Conservation (phyloP, 2,329 filamentous ascomycete genomes). For the Penicillium brevicompactum region DNA sequence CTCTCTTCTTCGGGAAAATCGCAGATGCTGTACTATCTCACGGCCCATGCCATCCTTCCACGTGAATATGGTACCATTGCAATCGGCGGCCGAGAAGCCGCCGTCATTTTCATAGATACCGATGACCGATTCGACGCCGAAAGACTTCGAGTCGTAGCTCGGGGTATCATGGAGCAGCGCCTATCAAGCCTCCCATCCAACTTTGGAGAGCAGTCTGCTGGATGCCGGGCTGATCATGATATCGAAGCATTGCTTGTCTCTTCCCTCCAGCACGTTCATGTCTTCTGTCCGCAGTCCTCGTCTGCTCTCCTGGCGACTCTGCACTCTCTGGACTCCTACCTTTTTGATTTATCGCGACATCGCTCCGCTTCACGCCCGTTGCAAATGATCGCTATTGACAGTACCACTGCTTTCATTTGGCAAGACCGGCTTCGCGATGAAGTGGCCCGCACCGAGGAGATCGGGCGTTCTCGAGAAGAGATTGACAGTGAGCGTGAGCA, state of each 20-base stretch:
- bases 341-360: slow-evolving; percentile 50
- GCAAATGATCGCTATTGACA: slow-evolving; percentile 57
- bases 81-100: slow-evolving; percentile 49
- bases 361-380: slow-evolving; percentile 50
- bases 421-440: slow-evolving; percentile 51
- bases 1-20: slow-evolving; percentile 59
- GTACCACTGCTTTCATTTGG: slow-evolving; percentile 59
- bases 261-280: slow-evolving; percentile 58
- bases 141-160: slow-evolving; percentile 43
- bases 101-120: slow-evolving; percentile 59
- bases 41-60: slow-evolving; percentile 55
- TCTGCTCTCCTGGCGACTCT: slow-evolving; percentile 54
- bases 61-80: slow-evolving; percentile 26
- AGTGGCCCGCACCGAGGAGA: slow-evolving; percentile 42
- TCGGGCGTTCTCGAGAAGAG: slow-evolving; percentile 32
- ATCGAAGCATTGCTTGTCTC: slow-evolving; percentile 34
- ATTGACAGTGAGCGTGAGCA: slow-evolving; percentile 30
- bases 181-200: slow-evolving; percentile 4
- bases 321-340: slow-evolving; percentile 49
- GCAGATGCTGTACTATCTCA: slow-evolving; percentile 60
- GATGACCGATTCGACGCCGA: slow-evolving; percentile 56
- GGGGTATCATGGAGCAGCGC: slow-evolving; percentile 23
- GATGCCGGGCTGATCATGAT: slow-evolving; percentile 10
- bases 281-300: slow-evolving; percentile 59
- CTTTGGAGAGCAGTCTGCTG: neutral